phyloP scores from a whole-genome alignment of 129 eudicot species.

The Escallonia rubra region DNA sequence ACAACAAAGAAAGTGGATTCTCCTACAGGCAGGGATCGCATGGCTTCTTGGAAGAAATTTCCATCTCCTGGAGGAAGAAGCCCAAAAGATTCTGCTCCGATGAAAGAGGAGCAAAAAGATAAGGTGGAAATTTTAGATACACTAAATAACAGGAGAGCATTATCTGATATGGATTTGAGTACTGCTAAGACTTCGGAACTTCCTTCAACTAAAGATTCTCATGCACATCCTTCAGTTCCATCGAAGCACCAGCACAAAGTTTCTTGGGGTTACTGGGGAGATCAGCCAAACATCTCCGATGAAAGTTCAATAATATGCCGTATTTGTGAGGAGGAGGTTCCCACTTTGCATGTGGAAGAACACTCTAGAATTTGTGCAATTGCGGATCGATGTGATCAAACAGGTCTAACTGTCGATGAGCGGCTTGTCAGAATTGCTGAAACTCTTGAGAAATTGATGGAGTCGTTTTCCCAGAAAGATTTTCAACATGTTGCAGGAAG shows the following conservation, averaged over 20 bases:
- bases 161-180: conserved; percentile 40
- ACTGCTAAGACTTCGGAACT: conserved; percentile 43
- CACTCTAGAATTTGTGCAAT: conserved; percentile 95
- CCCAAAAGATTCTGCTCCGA: conserved; percentile 48
- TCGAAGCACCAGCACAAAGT: conserved; percentile 69
- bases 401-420: conserved; percentile 76
- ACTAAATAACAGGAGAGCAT: conserved; percentile 32
- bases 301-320: conserved; percentile 88
- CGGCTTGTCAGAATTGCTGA: conserved; percentile 81
- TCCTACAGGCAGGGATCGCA: conserved; percentile 56
- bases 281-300: conserved; percentile 65
- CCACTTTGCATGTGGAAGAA: conserved; percentile 91
- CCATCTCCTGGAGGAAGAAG: conserved; percentile 72
- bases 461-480: conserved; percentile 65
- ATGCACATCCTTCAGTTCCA: conserved; percentile 38
- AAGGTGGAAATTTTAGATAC: conserved; percentile 29
- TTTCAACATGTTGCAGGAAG: conserved; percentile 58
- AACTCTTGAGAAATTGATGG: conserved; percentile 83
- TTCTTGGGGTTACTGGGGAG: conserved; percentile 97
- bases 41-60: conserved; percentile 92
- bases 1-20: conserved; percentile 41
- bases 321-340: conserved; percentile 97
- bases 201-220: conserved; percentile 48
- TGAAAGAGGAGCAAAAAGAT: conserved; percentile 34
- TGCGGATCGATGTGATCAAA: conserved; percentile 92